Evolutionary conservation across 2,329 filamentous ascomycete species (phyloP).

Genomic region (Ceratocystis cacaofunesta): DNA sequence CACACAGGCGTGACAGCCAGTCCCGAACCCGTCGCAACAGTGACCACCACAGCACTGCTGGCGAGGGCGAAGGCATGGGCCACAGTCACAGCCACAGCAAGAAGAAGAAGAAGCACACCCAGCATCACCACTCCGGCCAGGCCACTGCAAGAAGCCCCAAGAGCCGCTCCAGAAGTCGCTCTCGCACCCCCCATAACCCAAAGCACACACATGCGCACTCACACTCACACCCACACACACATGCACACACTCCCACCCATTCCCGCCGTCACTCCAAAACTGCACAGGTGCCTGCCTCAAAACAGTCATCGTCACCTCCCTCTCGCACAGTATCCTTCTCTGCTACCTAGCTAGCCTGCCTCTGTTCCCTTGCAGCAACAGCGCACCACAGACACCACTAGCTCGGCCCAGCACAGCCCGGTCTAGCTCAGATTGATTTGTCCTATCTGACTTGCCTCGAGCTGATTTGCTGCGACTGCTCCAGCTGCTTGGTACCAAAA

Average conservation of each 20-base stretch:
- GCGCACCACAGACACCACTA: not conserved
- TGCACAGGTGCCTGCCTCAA: constrained; percentile 7
- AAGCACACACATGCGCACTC: not conserved
- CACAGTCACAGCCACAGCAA: not conserved
- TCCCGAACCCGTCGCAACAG: too few species aligned
- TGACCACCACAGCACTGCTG: not conserved
- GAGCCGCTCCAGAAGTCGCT: not conserved
- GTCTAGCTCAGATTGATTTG: not conserved
- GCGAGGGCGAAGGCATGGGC: not conserved
- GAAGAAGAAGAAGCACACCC: not conserved
- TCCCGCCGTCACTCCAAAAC: constrained; percentile 14
- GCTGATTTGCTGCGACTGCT: not conserved
- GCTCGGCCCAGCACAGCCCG: not conserved
- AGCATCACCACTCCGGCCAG: constrained; percentile 18
- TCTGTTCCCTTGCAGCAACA: too few species aligned
- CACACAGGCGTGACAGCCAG: too few species aligned
- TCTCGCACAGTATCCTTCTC: not conserved
- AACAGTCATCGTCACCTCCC: not conserved
- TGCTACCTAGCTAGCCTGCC: too few species aligned
- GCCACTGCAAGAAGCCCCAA: too few species aligned
- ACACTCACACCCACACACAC: not conserved
- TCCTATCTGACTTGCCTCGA: not conserved
- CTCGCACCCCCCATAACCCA: not conserved
- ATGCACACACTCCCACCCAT: not conserved
- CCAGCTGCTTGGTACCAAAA: not conserved